phyloP scores from a whole-genome alignment of 208 protist species.

The Novymonas esmeraldas region DNA sequence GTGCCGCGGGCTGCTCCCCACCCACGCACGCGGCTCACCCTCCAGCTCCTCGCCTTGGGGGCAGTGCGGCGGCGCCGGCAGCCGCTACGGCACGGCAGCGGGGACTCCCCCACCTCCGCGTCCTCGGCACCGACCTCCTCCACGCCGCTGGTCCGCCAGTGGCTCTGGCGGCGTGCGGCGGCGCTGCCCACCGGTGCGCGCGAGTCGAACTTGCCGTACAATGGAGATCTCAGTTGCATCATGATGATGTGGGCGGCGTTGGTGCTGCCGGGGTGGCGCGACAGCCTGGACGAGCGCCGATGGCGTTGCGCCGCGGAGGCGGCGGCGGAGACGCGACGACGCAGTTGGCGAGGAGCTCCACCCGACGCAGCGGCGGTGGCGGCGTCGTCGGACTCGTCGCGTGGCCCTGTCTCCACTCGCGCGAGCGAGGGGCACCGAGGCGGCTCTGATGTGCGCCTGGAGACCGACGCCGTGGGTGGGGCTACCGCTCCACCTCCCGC shows the following conservation, averaged over 20 bases:
- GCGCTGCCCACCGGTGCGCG: conserved; percentile 14
- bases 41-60: conserved; percentile 20
- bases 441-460: too few species aligned
- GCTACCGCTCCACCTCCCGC: too few species aligned
- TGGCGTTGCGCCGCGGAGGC: conserved; percentile 1
- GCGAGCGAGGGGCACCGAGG: too few species aligned
- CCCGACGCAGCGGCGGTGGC: too few species aligned
- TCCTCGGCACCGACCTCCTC: background rate
- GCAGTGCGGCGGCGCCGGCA: background rate
- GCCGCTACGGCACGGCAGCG: background rate
- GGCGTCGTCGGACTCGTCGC: too few species aligned
- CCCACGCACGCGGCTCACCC: conserved; percentile 17
- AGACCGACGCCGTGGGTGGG: too few species aligned
- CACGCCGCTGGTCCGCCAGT: conserved; percentile 11
- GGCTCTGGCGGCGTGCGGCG: conserved; percentile 31
- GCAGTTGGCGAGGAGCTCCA: too few species aligned
- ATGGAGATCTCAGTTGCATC: conserved; percentile 4
- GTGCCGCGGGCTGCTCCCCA: background rate
- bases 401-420: too few species aligned
- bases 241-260: conserved; percentile 11
- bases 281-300: background rate
- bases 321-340: background rate
- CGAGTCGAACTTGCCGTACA: background rate
- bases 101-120: too few species aligned
- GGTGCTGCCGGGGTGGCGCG: conserved; percentile 4